Base-by-base conservation (phyloP, 441 rosid genomes). In the Dalechampia spathulata region DNA sequence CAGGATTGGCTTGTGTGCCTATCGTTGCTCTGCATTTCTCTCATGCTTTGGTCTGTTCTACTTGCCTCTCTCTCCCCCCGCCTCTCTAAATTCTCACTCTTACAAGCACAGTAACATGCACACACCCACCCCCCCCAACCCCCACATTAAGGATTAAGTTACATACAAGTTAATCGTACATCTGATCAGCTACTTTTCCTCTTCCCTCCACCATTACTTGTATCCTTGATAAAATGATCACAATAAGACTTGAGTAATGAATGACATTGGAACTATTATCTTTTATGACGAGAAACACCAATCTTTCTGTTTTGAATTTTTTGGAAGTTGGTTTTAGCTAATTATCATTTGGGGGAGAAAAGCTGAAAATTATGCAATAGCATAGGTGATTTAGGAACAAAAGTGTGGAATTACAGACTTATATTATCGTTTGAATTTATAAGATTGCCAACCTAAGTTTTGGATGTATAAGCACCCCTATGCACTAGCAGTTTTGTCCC, bases 11-110 rank as follows among this genome's bases (percentile, higher is more conserved):
- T 38, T 90, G 99, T 68, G 61, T 93, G 17, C 93, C 99, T 60
- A 87, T 93, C 46, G 93, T 90, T 70, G 86, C 83, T 61, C 78
- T 87, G 70, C 97, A 93, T 77, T 93, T 93, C 79, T 76, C 95
- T 4, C 90, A 93, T 68, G 91, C 69, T 72, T 65, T 90, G 97
- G 99, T 93, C 77, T 64, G 86, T 57, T 59, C 8, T 23, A 19
- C 55, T 11, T 49, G 32, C n/a, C 8, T 55, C 2, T 21, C 28
- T 40, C 11, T 10, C n/a, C n/a, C n/a, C n/a, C n/a, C n/a, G n/a
- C n/a, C n/a, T n/a, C n/a, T n/a, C n/a, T n/a, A n/a, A n/a, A n/a
- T n/a, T n/a, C n/a, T n/a, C n/a, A n/a, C n/a, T n/a, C n/a, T n/a
- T n/a, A n/a, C n/a, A n/a, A n/a, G n/a, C n/a, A n/a, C n/a, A n/a